These are phyloP conservation scores for Solanum aculeatissimum DNA, from an alignment of 305 asterid species.

Conservation along the genomic window DNA sequence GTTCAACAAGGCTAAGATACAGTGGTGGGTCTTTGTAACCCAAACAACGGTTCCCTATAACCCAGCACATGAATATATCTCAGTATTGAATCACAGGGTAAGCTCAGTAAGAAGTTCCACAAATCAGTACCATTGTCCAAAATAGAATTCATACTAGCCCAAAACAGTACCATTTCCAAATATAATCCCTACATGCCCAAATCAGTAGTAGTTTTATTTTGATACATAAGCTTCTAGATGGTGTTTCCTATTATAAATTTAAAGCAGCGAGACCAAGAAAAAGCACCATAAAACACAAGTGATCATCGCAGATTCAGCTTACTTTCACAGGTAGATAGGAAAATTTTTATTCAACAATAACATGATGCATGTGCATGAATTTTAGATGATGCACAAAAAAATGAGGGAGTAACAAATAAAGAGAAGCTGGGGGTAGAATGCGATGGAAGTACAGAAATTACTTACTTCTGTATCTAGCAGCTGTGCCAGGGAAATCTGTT, in stretches of 20 bases:
- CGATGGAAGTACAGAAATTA: neutral
- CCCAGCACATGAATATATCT: neutral
- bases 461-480: slow-evolving; percentile 77
- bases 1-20: slow-evolving; percentile 45
- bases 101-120: neutral
- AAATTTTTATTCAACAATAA: neutral
- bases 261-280: neutral
- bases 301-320: neutral
- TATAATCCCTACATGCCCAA: neutral
- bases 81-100: neutral
- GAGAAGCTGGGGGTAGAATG: neutral
- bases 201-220: neutral
- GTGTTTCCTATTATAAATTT: neutral
- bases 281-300: neutral
- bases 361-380: neutral
- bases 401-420: neutral
- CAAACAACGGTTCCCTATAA: slow-evolving; percentile 69
- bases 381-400: neutral
- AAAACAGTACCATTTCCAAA: neutral
- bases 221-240: neutral
- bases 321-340: neutral
- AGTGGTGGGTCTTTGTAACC: slow-evolving; percentile 20
- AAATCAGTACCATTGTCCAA: neutral
- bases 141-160: neutral
- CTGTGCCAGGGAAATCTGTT: slow-evolving; percentile 64